Evolutionary conservation across 2,329 filamentous ascomycete genomes (phyloP).

Genomic region (Beauveria sp.): DNA sequence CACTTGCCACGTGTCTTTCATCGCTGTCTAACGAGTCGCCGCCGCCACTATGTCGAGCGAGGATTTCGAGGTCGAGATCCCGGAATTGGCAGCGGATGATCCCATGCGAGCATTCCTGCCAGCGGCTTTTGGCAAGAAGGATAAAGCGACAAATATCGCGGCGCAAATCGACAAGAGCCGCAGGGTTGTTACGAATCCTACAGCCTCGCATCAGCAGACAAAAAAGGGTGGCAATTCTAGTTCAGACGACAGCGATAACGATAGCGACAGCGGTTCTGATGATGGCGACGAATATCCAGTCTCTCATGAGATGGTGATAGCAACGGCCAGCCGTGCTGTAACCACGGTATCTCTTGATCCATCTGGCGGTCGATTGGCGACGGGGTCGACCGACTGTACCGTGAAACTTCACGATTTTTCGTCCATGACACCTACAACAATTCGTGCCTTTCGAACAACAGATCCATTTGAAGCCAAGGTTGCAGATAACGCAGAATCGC

Average conservation of each 20-base stretch:
- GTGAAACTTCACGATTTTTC: constrained; percentile 93
- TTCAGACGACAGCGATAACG: constrained; percentile 32
- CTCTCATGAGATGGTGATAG: constrained; percentile 86
- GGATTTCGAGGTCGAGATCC: constrained; percentile 48
- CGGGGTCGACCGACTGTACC: constrained; percentile 85
- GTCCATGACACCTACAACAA: constrained; percentile 88
- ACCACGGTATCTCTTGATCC: constrained; percentile 80
- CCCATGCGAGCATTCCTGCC: constrained; percentile 73
- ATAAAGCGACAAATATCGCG: constrained; percentile 63
- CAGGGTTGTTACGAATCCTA: constrained; percentile 34
- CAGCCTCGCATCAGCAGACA: constrained; percentile 12
- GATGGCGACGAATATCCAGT: constrained; percentile 86
- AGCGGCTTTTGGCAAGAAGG: constrained; percentile 75
- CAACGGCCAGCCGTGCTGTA: constrained; percentile 83
- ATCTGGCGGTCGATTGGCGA: constrained; percentile 74
- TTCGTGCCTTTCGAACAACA: constrained; percentile 86
- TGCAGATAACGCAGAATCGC: constrained; percentile 67
- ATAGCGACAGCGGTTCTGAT: constrained; percentile 51
- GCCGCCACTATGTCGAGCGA: constrained; percentile 47
- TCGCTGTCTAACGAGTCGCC: background rate
- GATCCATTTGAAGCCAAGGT: constrained; percentile 74
- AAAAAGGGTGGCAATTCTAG: constrained; percentile 35
- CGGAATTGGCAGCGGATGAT: constrained; percentile 53
- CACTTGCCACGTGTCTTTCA: background rate
- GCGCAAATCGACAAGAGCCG: constrained; percentile 76